Base-by-base conservation (phyloP, 2,329 filamentous ascomycete species). In the Allantophomopsis lycopodina region DNA sequence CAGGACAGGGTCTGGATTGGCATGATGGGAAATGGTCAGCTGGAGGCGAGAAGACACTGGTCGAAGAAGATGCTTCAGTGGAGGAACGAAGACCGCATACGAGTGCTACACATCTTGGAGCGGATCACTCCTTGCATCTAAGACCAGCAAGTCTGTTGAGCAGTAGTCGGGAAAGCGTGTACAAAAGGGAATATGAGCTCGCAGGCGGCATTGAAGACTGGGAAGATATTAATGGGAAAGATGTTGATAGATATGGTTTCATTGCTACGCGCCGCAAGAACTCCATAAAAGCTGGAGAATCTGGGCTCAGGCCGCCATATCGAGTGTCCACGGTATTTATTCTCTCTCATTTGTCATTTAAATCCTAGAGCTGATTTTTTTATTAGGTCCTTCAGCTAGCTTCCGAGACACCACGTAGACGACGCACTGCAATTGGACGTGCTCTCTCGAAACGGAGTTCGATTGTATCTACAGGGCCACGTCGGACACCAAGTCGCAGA, bases 241-340 rank as follows among this genome's bases (percentile, higher is more conserved):
- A 76, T 53, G 71, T 82, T 45, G 77, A 82, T 58, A 69, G 77
- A 51, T 82, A 80, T 52, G 77, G 77, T 44, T 82, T 82, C 59
- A 82, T 82, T 50, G 67, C 57, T 39, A 53, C 61, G 34, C 64
- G 63, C 23, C 51, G 59, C 20, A 55, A 61, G 45, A 60, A 58
- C 20, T 45, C 54, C 30, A 49, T 59, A 35, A 55, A 57, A 40
- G 57, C 64, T 13, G 61, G 61, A 44, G 52, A 51, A n/a, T 52
- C 54, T n/a, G 50, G 53, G 36, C 44, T 48, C 17, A 48, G 48
- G 42, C 47, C 53, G 7, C 50, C 50, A n/a, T 51, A 56, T 31
- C 48, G 53, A 32, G 48, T 51, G 16, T 54, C 53, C 7, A 58
- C 51, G 0, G 44, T 52, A n/a, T 15, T 17, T 37, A 3, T 30